These are phyloP conservation scores for Aleurites moluccanus DNA, from an alignment of 441 rosid genomes.

Conservation along the genomic window DNA sequence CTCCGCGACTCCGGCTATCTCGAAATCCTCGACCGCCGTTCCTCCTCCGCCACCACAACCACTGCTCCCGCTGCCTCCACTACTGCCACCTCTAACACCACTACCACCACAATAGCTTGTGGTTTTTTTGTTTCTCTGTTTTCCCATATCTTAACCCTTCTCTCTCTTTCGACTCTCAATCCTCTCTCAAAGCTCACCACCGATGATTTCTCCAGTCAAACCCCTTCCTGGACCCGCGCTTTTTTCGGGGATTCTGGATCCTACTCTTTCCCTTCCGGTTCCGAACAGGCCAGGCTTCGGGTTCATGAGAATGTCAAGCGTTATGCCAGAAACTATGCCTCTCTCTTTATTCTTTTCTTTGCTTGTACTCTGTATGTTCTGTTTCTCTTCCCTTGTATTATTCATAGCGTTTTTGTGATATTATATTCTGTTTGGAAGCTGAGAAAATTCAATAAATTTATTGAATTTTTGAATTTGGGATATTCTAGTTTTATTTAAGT, in stretches of 20 bases:
- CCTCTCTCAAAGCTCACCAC: constrained; percentile 85
- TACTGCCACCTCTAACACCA: constrained; percentile 17
- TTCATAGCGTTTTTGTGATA: not conserved
- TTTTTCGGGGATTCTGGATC: constrained; percentile 66
- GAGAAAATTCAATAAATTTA: constrained; percentile 1
- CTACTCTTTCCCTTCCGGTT: constrained; percentile 71
- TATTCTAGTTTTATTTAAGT: not conserved
- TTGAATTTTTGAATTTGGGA: not conserved
- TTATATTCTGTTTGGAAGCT: not conserved
- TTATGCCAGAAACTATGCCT: constrained; percentile 55
- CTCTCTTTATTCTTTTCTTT: constrained; percentile 70
- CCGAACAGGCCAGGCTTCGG: constrained; percentile 62
- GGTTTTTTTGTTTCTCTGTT: constrained; percentile 48
- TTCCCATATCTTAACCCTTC: constrained; percentile 42
- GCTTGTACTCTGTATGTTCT: constrained; percentile 74
- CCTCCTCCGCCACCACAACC: constrained; percentile 34
- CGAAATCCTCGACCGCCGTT: constrained; percentile 70
- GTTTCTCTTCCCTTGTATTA: not conserved
- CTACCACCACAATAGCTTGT: constrained; percentile 27
- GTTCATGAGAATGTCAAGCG: constrained; percentile 86
- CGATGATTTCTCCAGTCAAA: constrained; percentile 65
- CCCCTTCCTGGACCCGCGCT: constrained; percentile 79
- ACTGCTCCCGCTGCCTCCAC: constrained; percentile 24
- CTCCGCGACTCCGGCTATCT: constrained; percentile 97
- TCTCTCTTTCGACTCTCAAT: constrained; percentile 67